Conservation (phyloP, 371 early-diverging fungal species). For the Coemansia sp. region DNA sequence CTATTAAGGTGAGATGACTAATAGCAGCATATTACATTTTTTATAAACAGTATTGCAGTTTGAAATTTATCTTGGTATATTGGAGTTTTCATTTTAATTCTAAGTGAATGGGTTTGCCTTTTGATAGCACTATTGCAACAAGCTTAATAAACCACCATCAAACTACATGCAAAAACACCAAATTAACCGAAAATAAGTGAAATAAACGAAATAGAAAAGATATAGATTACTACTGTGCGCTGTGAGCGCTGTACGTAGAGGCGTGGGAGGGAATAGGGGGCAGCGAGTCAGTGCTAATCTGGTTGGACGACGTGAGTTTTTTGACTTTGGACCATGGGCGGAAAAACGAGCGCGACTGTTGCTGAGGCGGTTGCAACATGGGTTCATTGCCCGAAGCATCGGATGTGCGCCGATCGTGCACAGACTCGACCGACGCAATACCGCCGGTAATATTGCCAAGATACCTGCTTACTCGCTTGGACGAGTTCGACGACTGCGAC, state of each 20-base stretch:
- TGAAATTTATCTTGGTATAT: too few relatives aligned
- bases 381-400: constrained; percentile 18
- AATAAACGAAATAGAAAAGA: not conserved
- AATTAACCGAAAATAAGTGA: too few relatives aligned
- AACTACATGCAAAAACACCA: too few relatives aligned
- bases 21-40: too few relatives aligned
- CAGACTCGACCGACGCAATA: constrained; percentile 5
- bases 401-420: constrained; percentile 35
- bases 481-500: constrained; percentile 5
- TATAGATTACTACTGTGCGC: not conserved
- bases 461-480: constrained; percentile 36
- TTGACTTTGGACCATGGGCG: constrained; percentile 49
- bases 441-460: constrained; percentile 15
- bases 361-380: constrained; percentile 13
- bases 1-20: too few relatives aligned
- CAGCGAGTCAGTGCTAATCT: constrained; percentile 37
- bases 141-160: too few relatives aligned
- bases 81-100: too few relatives aligned
- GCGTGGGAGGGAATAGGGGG: constrained; percentile 40
- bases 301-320: constrained; percentile 41
- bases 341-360: constrained; percentile 34
- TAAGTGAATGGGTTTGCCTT: too few relatives aligned
- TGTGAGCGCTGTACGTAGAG: constrained; percentile 24
- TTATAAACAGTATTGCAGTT: too few relatives aligned
- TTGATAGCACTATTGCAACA: too few relatives aligned